Conservation (phyloP, 2,329 filamentous ascomycete species). For the Alternaria solani region DNA sequence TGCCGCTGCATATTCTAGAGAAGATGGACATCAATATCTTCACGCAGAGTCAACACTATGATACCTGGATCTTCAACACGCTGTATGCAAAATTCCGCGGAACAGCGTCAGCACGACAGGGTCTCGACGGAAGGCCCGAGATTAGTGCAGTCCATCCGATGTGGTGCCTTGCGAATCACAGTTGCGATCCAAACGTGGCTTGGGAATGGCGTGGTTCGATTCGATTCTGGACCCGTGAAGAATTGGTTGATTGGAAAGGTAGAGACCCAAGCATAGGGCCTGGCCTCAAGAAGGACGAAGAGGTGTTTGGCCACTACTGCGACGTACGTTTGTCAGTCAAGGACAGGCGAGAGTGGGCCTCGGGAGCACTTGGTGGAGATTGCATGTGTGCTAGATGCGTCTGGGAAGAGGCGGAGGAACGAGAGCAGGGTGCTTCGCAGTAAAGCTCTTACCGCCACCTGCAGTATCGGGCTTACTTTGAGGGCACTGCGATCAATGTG, state of each 20-base stretch:
- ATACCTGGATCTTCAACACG: slow-evolving; percentile 88
- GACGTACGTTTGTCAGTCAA: slow-evolving; percentile 81
- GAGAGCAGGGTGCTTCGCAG: slow-evolving; percentile 1
- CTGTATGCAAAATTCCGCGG: slow-evolving; percentile 90
- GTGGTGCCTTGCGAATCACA: slow-evolving; percentile 97
- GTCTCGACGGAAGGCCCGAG: slow-evolving; percentile 80
- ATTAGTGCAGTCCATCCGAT: slow-evolving; percentile 92
- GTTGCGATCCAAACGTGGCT: slow-evolving; percentile 90
- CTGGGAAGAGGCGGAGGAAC: slow-evolving; percentile 63
- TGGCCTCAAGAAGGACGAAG: slow-evolving; percentile 79
- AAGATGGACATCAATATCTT: slow-evolving; percentile 87
- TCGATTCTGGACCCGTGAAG: slow-evolving; percentile 70
- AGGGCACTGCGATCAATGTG: neutral
- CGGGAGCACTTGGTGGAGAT: slow-evolving; percentile 84
- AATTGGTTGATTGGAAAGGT: slow-evolving; percentile 62
- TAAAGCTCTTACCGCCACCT: neutral
- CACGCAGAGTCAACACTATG: slow-evolving; percentile 62
- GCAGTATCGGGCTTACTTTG: neutral
- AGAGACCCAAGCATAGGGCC: slow-evolving; percentile 48
- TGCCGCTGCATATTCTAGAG: slow-evolving; percentile 78
- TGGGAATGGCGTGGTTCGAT: slow-evolving; percentile 93
- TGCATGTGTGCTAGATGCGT: slow-evolving; percentile 87
- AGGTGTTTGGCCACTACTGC: slow-evolving; percentile 94
- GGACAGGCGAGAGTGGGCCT: slow-evolving; percentile 86
- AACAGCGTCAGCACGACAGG: slow-evolving; percentile 81